Evolutionary conservation across 352 stramenopile genomes (phyloP).

Genomic region (Phytophthora palmivora): DNA sequence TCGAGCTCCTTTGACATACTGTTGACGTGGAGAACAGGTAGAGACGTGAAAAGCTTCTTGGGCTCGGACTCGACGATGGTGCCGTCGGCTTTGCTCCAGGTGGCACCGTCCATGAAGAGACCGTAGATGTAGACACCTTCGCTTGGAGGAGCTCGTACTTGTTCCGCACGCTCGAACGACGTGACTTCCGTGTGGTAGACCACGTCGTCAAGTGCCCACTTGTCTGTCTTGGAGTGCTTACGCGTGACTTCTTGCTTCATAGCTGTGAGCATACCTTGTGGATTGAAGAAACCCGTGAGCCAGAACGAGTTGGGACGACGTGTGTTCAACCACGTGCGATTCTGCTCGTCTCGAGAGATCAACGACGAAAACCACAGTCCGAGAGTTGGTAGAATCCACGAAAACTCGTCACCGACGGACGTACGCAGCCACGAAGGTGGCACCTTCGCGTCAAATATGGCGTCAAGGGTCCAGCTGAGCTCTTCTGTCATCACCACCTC

Average conservation of each 20-base stretch:
- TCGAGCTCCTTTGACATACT: slow-evolving; percentile 95
- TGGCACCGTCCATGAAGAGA: slow-evolving; percentile 97
- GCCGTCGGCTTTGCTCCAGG: slow-evolving; percentile 94
- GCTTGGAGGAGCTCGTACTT: slow-evolving; percentile 84
- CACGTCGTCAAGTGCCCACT: slow-evolving; percentile 98
- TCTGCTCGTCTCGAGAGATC: slow-evolving; percentile 96
- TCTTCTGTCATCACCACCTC: slow-evolving; percentile 99
- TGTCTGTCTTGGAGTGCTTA: slow-evolving; percentile 96
- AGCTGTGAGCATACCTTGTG: slow-evolving; percentile 97
- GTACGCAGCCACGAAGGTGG: slow-evolving; percentile 96
- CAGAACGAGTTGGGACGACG: slow-evolving; percentile 96
- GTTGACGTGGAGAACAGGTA: slow-evolving; percentile 97
- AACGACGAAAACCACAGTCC: slow-evolving; percentile 98
- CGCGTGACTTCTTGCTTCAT: slow-evolving; percentile 99
- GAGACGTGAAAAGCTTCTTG: slow-evolving; percentile 96
- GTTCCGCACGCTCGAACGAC: slow-evolving; percentile 92
- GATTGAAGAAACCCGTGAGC: slow-evolving; percentile 99
- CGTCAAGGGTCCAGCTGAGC: slow-evolving; percentile 94
- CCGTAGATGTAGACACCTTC: slow-evolving; percentile 99
- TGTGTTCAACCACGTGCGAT: slow-evolving; percentile 95
- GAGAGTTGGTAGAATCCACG: slow-evolving; percentile 96
- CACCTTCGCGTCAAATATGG: slow-evolving; percentile 97
- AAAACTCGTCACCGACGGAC: slow-evolving; percentile 97
- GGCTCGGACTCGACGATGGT: slow-evolving; percentile 96
- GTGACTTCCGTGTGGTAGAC: slow-evolving; percentile 98